Base-by-base conservation (phyloP, 768 basidiomycete species). In the Tylopilus cervinicoccineus region DNA sequence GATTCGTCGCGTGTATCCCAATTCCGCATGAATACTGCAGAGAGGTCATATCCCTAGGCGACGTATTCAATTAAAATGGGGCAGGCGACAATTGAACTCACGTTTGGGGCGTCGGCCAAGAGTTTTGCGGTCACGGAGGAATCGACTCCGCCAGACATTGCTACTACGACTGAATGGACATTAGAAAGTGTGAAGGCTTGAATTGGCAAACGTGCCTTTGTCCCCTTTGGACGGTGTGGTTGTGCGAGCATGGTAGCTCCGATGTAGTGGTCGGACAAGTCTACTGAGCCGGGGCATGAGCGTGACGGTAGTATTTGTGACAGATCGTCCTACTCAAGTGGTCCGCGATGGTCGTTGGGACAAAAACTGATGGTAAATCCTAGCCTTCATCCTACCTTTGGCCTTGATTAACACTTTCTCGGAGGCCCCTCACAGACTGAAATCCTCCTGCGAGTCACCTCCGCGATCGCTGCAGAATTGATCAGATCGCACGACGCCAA, bases 91-190 rank as follows among this genome's bases (percentile, higher is more conserved):
- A 19, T 12, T 11, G 10, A 31, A 64, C 68, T 49, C 16, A 87
- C 90, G 62, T 85, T 68, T 0, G 59, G 45, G 2, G 45, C 1
- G 37, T 84, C 76, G 13, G 84, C 73, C 19, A 96, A 70, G 9
- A 96, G 68, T 49, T 76, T 74, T n/a, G 93, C 89, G 2, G 89
- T 72, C 11, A 95, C 91, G 2, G 90, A 92, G 5, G 93, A 95
- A 64, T 98, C 94, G 12, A 97, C 93, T 4, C 94, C 94, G 23
- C 94, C 94, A 0, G 91, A 94, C 88, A 96, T 93, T 19, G 88
- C 92, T 8, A 95, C 80, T 6, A 89, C 80, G 39, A 98, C 93
- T 93, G 51, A 4, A 43, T 13, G 17, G 17, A 45, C 33, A 16
- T 47, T 19, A 34, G 34, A 47, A 38, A 6, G 28, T 5, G 20